Evolutionary conservation across 1,139 yeast species (phyloP), one percentile per base, ranked within the genome.

Genomic region (Candida tetrigidarum): DNA sequence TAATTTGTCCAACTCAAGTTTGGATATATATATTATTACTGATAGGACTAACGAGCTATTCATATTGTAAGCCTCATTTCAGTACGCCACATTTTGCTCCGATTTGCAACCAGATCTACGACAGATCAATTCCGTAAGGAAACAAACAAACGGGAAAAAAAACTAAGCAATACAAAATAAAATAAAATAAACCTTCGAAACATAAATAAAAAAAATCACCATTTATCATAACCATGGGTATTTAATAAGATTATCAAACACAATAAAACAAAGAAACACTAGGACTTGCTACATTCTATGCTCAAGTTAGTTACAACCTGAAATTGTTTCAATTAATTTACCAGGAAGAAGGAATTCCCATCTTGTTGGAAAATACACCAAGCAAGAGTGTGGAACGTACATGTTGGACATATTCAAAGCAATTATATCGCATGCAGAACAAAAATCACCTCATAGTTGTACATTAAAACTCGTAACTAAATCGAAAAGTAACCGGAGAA

Each of bases 121-220:
- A 32, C 12, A 32, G 16, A 32, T 19, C 26, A 32, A 32, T 32
- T 32, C 36, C 14, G 18, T n/a, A n/a, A 19, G 15, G 36, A 32
- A 32, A 32, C 36, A 18, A n/a, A 32, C 8, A 19, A 18, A 19
- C 15, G 11, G 11, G 26, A 32, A 18, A 32, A 18, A 23, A 32
- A 14, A 32, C n/a, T n/a, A n/a, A n/a, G n/a, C n/a, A 32, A 32
- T 25, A 19, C 19, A 32, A 32, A 32, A 23, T 18, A 18, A 10
- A 16, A 32, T 6, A 4, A 28, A 28, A n/a, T 10, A 10, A 22
- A 22, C 9, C 25, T 22, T 22, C 9, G 6, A 22, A 7, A 7
- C 25, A 22, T 22, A 7, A 22, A 22, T 22, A 7, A 22, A 8
- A 28, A 28, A 7, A 12, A 15, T 14, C 28, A 25, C 28, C 28